These are phyloP conservation scores for Cladorrhinum sp. DNA, from an alignment of 2,329 filamentous ascomycete genomes.

Conservation along the genomic window DNA sequence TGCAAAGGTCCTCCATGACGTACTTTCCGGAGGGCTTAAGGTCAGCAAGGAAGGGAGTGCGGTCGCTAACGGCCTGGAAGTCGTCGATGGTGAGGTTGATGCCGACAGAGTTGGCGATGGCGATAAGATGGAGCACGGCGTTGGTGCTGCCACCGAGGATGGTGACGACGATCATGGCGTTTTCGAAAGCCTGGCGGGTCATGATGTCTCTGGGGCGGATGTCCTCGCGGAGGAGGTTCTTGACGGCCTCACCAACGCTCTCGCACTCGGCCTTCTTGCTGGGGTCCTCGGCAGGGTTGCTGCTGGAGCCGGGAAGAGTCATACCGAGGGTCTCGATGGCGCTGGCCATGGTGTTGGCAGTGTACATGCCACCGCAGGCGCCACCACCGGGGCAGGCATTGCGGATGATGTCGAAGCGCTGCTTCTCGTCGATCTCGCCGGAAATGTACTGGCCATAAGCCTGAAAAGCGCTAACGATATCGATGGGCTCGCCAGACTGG, in stretches of 20 bases:
- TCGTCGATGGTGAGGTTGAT: slow-evolving; percentile 82
- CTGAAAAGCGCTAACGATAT: slow-evolving; percentile 97
- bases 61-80: slow-evolving; percentile 78
- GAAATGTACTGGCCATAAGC: slow-evolving; percentile 93
- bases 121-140: slow-evolving; percentile 79
- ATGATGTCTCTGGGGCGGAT: slow-evolving; percentile 76
- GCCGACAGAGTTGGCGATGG: slow-evolving; percentile 77
- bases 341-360: slow-evolving; percentile 73
- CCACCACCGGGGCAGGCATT: slow-evolving; percentile 83
- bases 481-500: slow-evolving; percentile 69
- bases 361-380: slow-evolving; percentile 85
- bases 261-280: slow-evolving; percentile 72
- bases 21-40: slow-evolving; percentile 84
- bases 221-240: slow-evolving; percentile 70
- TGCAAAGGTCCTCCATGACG: slow-evolving; percentile 79
- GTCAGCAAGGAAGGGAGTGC: slow-evolving; percentile 75
- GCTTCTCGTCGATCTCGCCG: slow-evolving; percentile 84
- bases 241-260: slow-evolving; percentile 68
- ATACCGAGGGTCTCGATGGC: slow-evolving; percentile 72
- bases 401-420: slow-evolving; percentile 91
- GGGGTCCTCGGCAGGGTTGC: slow-evolving; percentile 70
- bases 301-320: slow-evolving; percentile 79
- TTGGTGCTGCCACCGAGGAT: slow-evolving; percentile 84
- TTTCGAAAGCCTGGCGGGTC: slow-evolving; percentile 76
- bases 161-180: slow-evolving; percentile 79